phyloP scores from a whole-genome alignment of 495 filamentous ascomycete genomes.

The Stereocaulon alpinum region DNA sequence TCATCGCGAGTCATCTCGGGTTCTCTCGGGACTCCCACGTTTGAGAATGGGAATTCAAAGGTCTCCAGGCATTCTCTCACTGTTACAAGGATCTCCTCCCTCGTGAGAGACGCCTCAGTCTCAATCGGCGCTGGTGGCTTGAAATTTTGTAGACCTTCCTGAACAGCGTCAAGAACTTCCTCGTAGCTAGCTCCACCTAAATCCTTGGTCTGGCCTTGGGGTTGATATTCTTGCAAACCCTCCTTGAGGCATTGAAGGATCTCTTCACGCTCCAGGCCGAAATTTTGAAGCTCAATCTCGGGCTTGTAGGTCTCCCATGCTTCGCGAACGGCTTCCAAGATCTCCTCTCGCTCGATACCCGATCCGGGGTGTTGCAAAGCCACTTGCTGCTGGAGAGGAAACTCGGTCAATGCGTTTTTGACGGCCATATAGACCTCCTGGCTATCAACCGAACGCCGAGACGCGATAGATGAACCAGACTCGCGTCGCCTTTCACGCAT shows the following conservation, averaged over 20 bases:
- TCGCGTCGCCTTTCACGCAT: constrained; percentile 65
- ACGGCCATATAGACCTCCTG: constrained; percentile 75
- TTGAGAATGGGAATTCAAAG: constrained; percentile 49
- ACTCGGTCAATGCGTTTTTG: constrained; percentile 63
- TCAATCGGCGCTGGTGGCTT: constrained; percentile 56
- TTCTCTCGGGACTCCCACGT: constrained; percentile 18
- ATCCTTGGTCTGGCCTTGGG: constrained; percentile 35
- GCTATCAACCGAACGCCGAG: constrained; percentile 50
- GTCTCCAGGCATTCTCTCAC: constrained; percentile 70
- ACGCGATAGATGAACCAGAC: constrained; percentile 41
- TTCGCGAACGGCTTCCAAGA: constrained; percentile 73
- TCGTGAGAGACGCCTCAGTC: constrained; percentile 54
- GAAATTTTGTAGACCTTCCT: constrained; percentile 70
- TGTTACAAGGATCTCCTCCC: constrained; percentile 64
- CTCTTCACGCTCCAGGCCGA: constrained; percentile 79
- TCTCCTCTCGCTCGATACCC: constrained; percentile 61
- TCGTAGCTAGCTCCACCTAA: constrained; percentile 54
- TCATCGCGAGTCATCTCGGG: constrained; percentile 41
- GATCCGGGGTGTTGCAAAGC: constrained; percentile 27
- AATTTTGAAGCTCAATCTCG: constrained; percentile 80
- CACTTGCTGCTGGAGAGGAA: constrained; percentile 32
- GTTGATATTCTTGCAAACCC: constrained; percentile 66
- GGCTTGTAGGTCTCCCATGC: constrained; percentile 89
- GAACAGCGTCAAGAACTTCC: constrained; percentile 72
- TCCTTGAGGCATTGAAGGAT: constrained; percentile 75